Percentiles rank a stretch among this genome's conserved stretches.
These are phyloP conservation scores for Penicillium odoratum DNA, from an alignment of 495 filamentous ascomycete genomes.

Conservation along the genomic window DNA sequence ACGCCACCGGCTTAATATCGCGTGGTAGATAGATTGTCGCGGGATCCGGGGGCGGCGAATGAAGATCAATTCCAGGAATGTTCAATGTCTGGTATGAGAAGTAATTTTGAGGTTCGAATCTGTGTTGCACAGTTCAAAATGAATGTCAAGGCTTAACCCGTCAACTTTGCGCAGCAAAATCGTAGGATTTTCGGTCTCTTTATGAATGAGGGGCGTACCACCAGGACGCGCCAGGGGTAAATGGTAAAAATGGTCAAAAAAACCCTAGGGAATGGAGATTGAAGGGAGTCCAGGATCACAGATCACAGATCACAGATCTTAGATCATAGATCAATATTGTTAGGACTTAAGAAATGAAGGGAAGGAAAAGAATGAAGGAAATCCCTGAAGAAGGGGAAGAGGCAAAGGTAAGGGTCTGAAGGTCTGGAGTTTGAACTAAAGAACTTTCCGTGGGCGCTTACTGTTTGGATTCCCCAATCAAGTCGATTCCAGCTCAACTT, in stretches of 20 bases:
- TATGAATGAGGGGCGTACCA: constrained; percentile 40
- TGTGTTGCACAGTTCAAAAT: constrained; percentile 25
- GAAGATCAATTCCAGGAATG: constrained; percentile 35
- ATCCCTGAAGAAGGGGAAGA: constrained; percentile 7
- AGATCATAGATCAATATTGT: constrained; percentile 37
- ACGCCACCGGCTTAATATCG: constrained; percentile 18
- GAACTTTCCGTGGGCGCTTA: constrained; percentile 8
- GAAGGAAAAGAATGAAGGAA: constrained; percentile 27
- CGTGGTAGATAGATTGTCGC: constrained; percentile 35
- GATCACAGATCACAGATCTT: constrained; percentile 40
- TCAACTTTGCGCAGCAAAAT: constrained; percentile 34
- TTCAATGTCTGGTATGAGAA: constrained; percentile 29
- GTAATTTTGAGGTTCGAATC: constrained; percentile 10
- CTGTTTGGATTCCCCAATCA: background rate
- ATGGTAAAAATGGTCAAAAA: background rate
- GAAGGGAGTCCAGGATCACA: constrained; percentile 44
- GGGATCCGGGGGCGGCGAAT: constrained; percentile 30
- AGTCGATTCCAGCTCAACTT: background rate
- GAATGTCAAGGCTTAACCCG: constrained; percentile 17
- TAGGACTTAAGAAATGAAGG: constrained; percentile 33
- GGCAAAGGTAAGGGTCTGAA: constrained; percentile 6
- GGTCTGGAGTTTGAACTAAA: background rate
- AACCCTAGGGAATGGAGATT: constrained; percentile 18
- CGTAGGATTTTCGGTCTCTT: constrained; percentile 5
- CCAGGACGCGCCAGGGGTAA: constrained; percentile 37